Conservation (phyloP, 2,329 filamentous ascomycete species). For the Colletotrichum noveboracense region DNA sequence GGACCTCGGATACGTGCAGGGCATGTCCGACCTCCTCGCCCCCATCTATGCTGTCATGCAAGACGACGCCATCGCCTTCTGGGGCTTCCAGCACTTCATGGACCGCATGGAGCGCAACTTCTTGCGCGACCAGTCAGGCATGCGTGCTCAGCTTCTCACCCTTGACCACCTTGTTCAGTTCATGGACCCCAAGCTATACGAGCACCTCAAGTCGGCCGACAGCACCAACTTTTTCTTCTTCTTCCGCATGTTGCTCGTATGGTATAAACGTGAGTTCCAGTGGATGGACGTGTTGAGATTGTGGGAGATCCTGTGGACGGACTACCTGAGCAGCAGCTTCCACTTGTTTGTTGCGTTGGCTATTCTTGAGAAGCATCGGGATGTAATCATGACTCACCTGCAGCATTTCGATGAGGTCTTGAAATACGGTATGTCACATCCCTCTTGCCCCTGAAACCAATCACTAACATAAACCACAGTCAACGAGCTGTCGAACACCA, state of each 20-base stretch:
- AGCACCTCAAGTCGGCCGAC: slow-evolving; percentile 87
- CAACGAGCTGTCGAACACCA: slow-evolving; percentile 92
- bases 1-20: slow-evolving; percentile 95
- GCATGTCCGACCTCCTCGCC: slow-evolving; percentile 96
- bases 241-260: slow-evolving; percentile 97
- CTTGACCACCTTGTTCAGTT: slow-evolving; percentile 95
- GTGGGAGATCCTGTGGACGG: slow-evolving; percentile 96
- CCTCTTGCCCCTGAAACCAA: neutral
- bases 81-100: slow-evolving; percentile 97
- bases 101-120: slow-evolving; percentile 98
- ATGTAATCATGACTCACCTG: slow-evolving; percentile 94
- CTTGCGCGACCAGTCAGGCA: slow-evolving; percentile 91
- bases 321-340: slow-evolving; percentile 86
- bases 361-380: slow-evolving; percentile 93
- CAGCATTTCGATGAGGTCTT: slow-evolving; percentile 96
- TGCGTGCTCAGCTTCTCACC: slow-evolving; percentile 89
- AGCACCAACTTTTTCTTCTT: slow-evolving; percentile 99
- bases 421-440: slow-evolving; percentile 79
- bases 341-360: slow-evolving; percentile 94
- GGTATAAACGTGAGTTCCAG: slow-evolving; percentile 97
- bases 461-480: slow-evolving; percentile 56
- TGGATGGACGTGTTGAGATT: slow-evolving; percentile 87
- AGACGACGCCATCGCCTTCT: slow-evolving; percentile 96
- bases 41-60: slow-evolving; percentile 97
- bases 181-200: slow-evolving; percentile 93